phyloP scores from a whole-genome alignment of 805 yeast genomes.

The Candida golubevii region DNA sequence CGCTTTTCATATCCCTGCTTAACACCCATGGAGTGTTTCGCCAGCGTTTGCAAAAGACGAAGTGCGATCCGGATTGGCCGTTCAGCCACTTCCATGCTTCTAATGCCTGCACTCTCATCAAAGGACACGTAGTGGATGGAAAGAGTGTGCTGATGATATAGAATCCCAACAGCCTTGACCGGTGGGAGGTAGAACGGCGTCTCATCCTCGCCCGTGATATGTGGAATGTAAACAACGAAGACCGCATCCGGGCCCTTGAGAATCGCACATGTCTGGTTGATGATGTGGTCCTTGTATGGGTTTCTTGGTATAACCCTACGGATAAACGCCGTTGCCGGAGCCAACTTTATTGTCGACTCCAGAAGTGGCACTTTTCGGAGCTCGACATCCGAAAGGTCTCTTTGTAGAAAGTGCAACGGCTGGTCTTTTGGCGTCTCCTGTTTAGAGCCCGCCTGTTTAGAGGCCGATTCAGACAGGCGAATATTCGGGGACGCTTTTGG shows the following conservation, averaged over 20 bases:
- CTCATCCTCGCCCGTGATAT: conserved; percentile 52
- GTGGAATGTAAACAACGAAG: conserved; percentile 75
- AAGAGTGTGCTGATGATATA: conserved; percentile 43
- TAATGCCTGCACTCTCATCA: conserved; percentile 7
- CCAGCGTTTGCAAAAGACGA: conserved; percentile 72
- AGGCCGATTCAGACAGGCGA: not conserved
- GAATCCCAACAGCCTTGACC: conserved; percentile 72
- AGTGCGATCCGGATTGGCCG: conserved; percentile 79
- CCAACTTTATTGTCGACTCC: conserved; percentile 18
- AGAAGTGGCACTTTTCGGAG: conserved; percentile 28
- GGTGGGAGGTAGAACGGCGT: conserved; percentile 90
- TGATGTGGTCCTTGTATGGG: conserved; percentile 75
- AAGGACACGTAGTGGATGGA: conserved; percentile 79
- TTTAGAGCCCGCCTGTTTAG: not conserved
- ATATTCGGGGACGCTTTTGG: conserved; percentile 3
- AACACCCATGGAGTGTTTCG: conserved; percentile 79
- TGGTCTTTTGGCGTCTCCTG: not conserved
- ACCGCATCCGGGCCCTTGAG: conserved; percentile 39
- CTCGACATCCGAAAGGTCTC: conserved; percentile 32
- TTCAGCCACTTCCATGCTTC: conserved; percentile 41
- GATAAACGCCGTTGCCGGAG: conserved; percentile 52
- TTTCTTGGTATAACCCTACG: conserved; percentile 89
- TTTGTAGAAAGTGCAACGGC: conserved; percentile 22
- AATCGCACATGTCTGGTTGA: conserved; percentile 78
- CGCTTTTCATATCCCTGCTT: conserved; percentile 82